Evolutionary conservation across 805 yeast species (phyloP).

Genomic region (Huiozyma sinensis): DNA sequence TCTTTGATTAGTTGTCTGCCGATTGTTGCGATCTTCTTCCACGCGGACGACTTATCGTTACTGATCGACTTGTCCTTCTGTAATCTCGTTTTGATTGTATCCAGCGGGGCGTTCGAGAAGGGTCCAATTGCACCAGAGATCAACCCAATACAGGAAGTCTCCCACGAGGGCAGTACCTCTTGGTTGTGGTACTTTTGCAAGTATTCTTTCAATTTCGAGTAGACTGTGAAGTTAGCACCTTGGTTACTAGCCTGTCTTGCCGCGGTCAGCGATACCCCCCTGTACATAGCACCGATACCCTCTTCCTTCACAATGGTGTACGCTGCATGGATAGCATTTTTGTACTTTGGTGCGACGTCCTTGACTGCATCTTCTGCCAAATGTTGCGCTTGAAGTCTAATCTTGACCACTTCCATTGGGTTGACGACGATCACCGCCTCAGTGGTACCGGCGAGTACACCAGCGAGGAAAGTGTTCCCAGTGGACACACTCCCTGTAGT

Average conservation of each 20-base stretch:
- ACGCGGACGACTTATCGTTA: conserved; percentile 41
- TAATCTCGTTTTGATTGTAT: conserved; percentile 92
- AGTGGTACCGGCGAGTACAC: conserved; percentile 94
- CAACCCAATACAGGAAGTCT: conserved; percentile 84
- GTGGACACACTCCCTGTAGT: conserved; percentile 60
- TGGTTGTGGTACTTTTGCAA: conserved; percentile 50
- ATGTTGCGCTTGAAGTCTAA: conserved; percentile 90
- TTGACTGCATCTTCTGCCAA: conserved; percentile 28
- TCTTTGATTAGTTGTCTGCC: conserved; percentile 72
- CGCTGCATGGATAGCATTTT: conserved; percentile 87
- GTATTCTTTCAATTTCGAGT: conserved; percentile 68
- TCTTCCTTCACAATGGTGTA: conserved; percentile 79
- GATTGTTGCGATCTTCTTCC: conserved; percentile 71
- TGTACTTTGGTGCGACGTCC: conserved; percentile 33
- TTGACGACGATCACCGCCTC: conserved; percentile 92
- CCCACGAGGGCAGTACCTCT: conserved; percentile 76
- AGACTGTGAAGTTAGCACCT: conserved; percentile 95
- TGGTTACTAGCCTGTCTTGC: conserved; percentile 97
- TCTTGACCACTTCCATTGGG: conserved; percentile 96
- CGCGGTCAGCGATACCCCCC: conserved; percentile 93
- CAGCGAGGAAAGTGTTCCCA: conserved; percentile 72
- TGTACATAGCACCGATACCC: conserved; percentile 77
- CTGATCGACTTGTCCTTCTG: conserved; percentile 71
- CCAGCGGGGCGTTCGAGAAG: conserved; percentile 92
- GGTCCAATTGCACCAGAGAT: conserved; percentile 97